These are phyloP conservation scores for Cyberlindnera bimundalis DNA, from an alignment of 805 yeast genomes.

Conservation along the genomic window DNA sequence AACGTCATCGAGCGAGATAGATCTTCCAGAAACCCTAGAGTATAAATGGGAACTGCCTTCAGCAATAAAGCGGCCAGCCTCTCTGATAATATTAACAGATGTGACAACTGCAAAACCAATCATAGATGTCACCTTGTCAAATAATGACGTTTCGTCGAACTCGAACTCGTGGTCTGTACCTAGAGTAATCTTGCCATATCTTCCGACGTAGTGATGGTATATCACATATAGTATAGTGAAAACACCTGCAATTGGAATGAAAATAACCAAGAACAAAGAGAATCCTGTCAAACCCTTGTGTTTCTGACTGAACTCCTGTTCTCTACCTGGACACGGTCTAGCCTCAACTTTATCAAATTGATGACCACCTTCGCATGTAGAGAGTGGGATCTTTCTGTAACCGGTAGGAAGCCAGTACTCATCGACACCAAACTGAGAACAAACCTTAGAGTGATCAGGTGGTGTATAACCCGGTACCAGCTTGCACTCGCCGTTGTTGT, in stretches of 20 bases:
- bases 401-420: constrained; percentile 91
- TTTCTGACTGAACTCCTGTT: constrained; percentile 52
- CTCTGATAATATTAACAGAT: constrained; percentile 20
- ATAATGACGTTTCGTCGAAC: constrained; percentile 55
- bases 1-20: constrained; percentile 18
- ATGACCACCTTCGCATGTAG: constrained; percentile 83
- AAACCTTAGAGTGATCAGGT: constrained; percentile 57
- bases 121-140: constrained; percentile 43
- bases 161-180: constrained; percentile 76
- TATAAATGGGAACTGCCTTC: constrained; percentile 3
- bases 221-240: constrained; percentile 63
- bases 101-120: constrained; percentile 33
- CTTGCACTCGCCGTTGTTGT: constrained; percentile 78
- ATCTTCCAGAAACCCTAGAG: constrained; percentile 14
- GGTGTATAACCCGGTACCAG: constrained; percentile 73
- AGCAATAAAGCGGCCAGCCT: constrained; percentile 14
- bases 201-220: constrained; percentile 74
- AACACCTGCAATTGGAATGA: constrained; percentile 52
- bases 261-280: constrained; percentile 48
- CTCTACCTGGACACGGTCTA: constrained; percentile 86
- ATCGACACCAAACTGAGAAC: constrained; percentile 52
- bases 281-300: constrained; percentile 55
- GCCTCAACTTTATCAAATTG: constrained; percentile 62
- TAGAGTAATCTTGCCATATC: constrained; percentile 82
- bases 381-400: constrained; percentile 78